Evolutionary conservation across 2,329 filamentous ascomycete species (phyloP), one percentile per base, ranked within the genome.

Genomic region (Epichloe aotearoae): DNA sequence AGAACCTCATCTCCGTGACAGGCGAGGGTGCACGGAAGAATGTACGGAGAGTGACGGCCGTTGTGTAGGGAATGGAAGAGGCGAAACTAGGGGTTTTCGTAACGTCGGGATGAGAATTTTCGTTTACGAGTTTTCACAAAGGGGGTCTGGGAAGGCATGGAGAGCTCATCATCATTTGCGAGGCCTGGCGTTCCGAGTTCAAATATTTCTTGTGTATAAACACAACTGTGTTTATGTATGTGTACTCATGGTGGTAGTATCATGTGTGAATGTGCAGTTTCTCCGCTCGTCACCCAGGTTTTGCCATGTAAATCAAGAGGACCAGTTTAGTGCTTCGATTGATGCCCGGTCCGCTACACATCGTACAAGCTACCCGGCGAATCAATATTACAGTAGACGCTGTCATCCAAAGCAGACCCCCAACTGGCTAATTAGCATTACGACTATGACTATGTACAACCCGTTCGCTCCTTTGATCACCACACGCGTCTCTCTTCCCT

Each of bases 1-100:
- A 97, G 69, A 93, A 90, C 0, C 72, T 79, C 34, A 75, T 96
- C 52, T 86, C 86, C 68, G 74, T 97, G 17, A 75, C 77, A 36
- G 93, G 93, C 0, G 91, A 97, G 59, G 93, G 93, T 4, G 77
- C 84, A 17, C 82, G 91, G 68, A 87, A 83, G 70, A 87, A 72
- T 56, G 83, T 98, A 47, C 80, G 91, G 61, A 80, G 89, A 59
- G 79, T 95, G 43, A 86, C 75, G 43, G 71, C 69, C 34, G 64
- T 73, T 45, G 69, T 69, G 7, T 66, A 50, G 53, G 23, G n/a
- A 30, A 36, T 3, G 15, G 7, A 10, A 36, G 7, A 17, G 5
- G n/a, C 6, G 6, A 23, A 11, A 19, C 26, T 2, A 19, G 3
- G 8, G 2, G 10, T 11, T 10, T 30, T 30, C 30, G 30, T 11